phyloP scores from a whole-genome alignment of 208 protist species.

The Crithidia acanthocephali region DNA sequence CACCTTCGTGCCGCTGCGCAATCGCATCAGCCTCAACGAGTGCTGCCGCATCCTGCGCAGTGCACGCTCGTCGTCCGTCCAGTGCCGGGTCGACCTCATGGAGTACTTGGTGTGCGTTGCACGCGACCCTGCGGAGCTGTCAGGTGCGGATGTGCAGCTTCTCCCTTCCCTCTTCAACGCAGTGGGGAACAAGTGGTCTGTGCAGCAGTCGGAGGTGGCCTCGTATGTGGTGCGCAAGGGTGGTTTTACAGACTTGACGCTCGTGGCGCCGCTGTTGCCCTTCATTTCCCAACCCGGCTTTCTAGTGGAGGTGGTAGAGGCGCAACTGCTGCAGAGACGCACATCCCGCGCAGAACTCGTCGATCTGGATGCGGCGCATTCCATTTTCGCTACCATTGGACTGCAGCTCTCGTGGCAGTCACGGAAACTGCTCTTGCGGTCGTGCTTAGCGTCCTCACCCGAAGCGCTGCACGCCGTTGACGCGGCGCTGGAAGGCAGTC shows the following conservation, averaged over 20 bases:
- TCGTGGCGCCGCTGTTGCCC: conserved; percentile 10
- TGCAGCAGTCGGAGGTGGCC: conserved; percentile 1
- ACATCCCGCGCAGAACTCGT: not conserved
- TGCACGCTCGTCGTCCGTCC: not conserved
- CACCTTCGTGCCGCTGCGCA: not conserved
- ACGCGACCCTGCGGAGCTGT: conserved; percentile 22
- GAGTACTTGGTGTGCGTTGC: conserved; percentile 37
- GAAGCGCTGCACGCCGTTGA: conserved; percentile 16
- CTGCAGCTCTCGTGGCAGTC: conserved; percentile 2
- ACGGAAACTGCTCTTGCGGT: conserved; percentile 8
- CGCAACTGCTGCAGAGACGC: not conserved
- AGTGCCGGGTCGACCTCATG: conserved; percentile 30
- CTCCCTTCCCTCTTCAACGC: conserved; percentile 30
- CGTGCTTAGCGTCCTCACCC: not conserved
- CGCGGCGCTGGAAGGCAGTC: not conserved
- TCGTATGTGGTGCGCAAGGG: not conserved
- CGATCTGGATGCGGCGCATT: not conserved
- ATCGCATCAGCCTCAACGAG: not conserved
- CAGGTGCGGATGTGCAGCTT: conserved; percentile 19
- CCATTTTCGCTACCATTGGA: not conserved
- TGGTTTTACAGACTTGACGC: not conserved
- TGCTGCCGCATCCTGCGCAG: conserved; percentile 3
- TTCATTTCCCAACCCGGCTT: not conserved
- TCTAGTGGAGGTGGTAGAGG: not conserved
- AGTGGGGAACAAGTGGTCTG: not conserved